Evolutionary conservation across 805 yeast genomes (phyloP).

Genomic region (Saccharomycopsis vini): DNA sequence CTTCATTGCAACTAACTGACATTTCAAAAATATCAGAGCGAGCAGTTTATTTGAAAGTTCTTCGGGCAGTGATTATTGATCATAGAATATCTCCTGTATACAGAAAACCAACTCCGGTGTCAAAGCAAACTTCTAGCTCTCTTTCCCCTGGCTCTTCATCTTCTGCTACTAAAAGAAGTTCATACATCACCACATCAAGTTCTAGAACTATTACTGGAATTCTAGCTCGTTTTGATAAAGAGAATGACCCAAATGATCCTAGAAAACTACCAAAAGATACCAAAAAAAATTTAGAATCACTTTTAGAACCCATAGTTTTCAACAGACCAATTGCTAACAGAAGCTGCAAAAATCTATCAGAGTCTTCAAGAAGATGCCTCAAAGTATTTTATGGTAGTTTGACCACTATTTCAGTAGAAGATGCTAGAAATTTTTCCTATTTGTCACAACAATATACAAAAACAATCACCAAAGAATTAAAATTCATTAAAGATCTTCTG

Average conservation of each 20-base stretch:
- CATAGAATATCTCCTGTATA: slow-evolving; percentile 60
- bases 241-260: slow-evolving; percentile 2
- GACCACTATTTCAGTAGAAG: background rate
- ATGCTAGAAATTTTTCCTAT: slow-evolving; percentile 1
- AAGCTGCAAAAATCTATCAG: slow-evolving; percentile 28
- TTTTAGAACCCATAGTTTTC: slow-evolving; percentile 1
- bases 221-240: slow-evolving; percentile 6
- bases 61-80: slow-evolving; percentile 49
- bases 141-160: background rate
- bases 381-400: slow-evolving; percentile 6
- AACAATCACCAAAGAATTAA: slow-evolving; percentile 9
- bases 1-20: no score
- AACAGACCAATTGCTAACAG: slow-evolving; percentile 20
- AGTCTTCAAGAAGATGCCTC: slow-evolving; percentile 10
- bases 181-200: slow-evolving; percentile 27
- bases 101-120: slow-evolving; percentile 27
- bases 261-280: slow-evolving; percentile 10
- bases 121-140: background rate
- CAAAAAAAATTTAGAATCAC: slow-evolving; percentile 6
- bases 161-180: slow-evolving; percentile 25
- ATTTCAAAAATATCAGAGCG: no score
- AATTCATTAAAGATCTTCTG: no score
- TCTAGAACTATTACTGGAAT: slow-evolving; percentile 24
- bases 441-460: slow-evolving; percentile 10
- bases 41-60: slow-evolving; percentile 44